Conservation (phyloP, 1,284 basidiomycete species). For the Agroathelia rolfsii region DNA sequence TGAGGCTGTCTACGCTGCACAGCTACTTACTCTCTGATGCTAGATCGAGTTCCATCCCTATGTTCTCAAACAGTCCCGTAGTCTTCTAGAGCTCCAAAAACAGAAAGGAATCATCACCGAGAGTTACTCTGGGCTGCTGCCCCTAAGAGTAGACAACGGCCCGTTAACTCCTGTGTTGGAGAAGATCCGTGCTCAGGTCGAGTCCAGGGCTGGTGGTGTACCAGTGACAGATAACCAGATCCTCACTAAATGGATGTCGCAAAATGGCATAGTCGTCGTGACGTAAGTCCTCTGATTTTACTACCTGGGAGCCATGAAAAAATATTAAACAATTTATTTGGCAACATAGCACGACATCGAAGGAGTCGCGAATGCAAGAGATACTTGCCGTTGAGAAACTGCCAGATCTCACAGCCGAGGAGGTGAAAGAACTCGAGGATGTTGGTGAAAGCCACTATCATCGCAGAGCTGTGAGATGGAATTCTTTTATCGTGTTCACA, state of each 20-base stretch:
- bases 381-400: constrained; percentile 47
- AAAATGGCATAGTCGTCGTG: constrained; percentile 52
- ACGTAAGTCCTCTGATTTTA: constrained; percentile 38
- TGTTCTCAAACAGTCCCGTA: constrained; percentile 46
- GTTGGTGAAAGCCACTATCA: too few relatives aligned
- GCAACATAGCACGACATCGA: constrained; percentile 52
- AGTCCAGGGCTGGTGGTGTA: constrained; percentile 29
- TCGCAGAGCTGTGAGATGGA: too few relatives aligned
- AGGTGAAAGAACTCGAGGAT: constrained; percentile 53
- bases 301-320: constrained; percentile 7
- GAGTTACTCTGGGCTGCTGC: constrained; percentile 59
- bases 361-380: constrained; percentile 57
- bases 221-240: constrained; percentile 45
- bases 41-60: constrained; percentile 81
- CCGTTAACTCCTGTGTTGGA: constrained; percentile 43
- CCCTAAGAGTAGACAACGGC: constrained; percentile 48
- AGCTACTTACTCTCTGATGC: constrained; percentile 9
- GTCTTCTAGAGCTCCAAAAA: constrained; percentile 44
- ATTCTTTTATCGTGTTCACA: too few relatives aligned
- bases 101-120: constrained; percentile 57
- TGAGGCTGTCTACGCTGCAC: neutral
- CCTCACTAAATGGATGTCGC: constrained; percentile 50
- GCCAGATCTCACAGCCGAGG: constrained; percentile 48
- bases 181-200: constrained; percentile 37
- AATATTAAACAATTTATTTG: neutral